Evolutionary conservation across 495 filamentous ascomycete genomes (phyloP), one percentile per base, ranked within the genome.

Genomic region (Amniculicola lignicola): DNA sequence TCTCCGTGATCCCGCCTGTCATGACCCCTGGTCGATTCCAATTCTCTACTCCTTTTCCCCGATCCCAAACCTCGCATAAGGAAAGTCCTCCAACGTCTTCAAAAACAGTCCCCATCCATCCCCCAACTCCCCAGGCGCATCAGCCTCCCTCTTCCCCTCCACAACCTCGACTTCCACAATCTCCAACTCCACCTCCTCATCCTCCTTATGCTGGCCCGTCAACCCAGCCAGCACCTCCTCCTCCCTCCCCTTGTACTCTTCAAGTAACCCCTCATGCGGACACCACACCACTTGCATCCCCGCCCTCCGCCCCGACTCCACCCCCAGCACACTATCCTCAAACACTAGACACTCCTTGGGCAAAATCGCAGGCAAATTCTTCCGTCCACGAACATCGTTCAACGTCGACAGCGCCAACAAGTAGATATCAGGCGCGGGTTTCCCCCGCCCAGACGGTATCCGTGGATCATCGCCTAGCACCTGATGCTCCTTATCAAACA

Each of bases 241-340:
- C 72, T 95, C 90, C 36, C 84, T 78, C 3, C 89, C 91, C 33
- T 70, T 72, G 64, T 86, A 94, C 67, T 87, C 83, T 62, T 80
- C 76, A 73, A 87, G 73, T 22, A 99, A 70, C 67, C 82, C 88
- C 2, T 82, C 79, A 75, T 97, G 91, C 4, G 93, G 93, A 58
- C 82, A 84, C 93, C 93, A 99, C 0, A 95, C 75, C 7, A 96
- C 93, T 56, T 89, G 79, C 94, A 97, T 97, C 0, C 94, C 94
- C 0, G 94, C 93, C 51, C 93, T 80, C 25, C 93, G 74, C 10
- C 90, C 93, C 9, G 91, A 82, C 73, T 99, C 93, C 0, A 96
- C 89, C 0, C 93, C 93, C 0, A 89, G 88, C 2, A 97, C 91
- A 21, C 83, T 84, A 69, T 99, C 93, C 70, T 99, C 93, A 65